These are phyloP conservation scores for Geoglossum cookeanum DNA, from an alignment of 2,329 filamentous ascomycete genomes.

Conservation along the genomic window DNA sequence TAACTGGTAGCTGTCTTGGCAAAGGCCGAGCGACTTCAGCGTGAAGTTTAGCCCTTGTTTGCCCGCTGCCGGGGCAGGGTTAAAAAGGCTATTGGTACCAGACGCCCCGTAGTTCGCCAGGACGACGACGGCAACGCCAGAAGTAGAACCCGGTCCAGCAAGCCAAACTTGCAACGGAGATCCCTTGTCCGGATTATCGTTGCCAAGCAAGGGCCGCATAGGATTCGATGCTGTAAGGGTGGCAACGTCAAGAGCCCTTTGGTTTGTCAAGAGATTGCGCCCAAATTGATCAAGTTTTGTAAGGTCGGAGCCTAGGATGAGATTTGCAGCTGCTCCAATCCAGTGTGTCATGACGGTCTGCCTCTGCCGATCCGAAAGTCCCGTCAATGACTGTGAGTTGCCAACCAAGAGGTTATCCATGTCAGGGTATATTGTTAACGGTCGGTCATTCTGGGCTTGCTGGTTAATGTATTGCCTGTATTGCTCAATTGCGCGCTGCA, in stretches of 20 bases:
- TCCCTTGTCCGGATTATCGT: not conserved
- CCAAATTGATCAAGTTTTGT: slow-evolving; percentile 13
- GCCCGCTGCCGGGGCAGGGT: slow-evolving; percentile 7
- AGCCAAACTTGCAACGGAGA: slow-evolving; percentile 14
- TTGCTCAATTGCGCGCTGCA: slow-evolving; percentile 16
- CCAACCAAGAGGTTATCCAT: slow-evolving; percentile 15
- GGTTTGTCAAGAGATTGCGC: slow-evolving; percentile 10
- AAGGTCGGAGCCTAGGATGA: slow-evolving; percentile 15
- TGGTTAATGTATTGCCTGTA: slow-evolving; percentile 15
- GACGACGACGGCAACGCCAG: slow-evolving; percentile 11
- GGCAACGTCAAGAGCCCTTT: not conserved
- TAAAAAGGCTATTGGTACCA: slow-evolving; percentile 12
- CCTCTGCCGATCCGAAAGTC: slow-evolving; percentile 13
- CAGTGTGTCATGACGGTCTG: slow-evolving; percentile 16
- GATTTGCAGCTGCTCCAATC: slow-evolving; percentile 15
- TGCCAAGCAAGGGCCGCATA: not conserved
- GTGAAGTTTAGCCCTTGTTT: slow-evolving; percentile 12
- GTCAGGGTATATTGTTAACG: slow-evolving; percentile 8
- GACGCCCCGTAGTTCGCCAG: slow-evolving; percentile 14
- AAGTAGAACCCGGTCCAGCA: slow-evolving; percentile 10
- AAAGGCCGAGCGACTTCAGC: slow-evolving; percentile 10
- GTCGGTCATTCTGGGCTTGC: slow-evolving; percentile 11
- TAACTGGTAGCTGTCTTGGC: not conserved
- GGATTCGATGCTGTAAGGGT: not conserved
- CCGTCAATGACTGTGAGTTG: slow-evolving; percentile 12